Base-by-base conservation (phyloP, 78 protist species). In the Guillardia theta region DNA sequence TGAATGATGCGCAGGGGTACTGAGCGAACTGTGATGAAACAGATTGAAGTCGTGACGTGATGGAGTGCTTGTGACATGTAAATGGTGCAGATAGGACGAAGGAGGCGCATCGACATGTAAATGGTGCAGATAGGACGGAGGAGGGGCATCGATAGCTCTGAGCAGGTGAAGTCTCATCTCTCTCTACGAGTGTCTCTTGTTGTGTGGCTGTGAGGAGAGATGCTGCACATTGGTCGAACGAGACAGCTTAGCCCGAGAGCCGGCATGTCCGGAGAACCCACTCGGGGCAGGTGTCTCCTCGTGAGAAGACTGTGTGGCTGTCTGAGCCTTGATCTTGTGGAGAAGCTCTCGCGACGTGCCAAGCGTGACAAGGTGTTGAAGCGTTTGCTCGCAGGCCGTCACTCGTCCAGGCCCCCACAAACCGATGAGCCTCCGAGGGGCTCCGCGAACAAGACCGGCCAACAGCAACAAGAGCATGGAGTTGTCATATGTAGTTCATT, bases 1-100 rank as follows among this genome's bases (percentile, higher is more conserved):
- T 58, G 70, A 58, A 58, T 27, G 70, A 58, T 58, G 70, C 70
- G 70, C 70, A 58, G 70, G 70, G 70, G 70, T 58, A 58, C 70
- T 58, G 70, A 58, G 6, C 70, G 2, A 58, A 27, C 39, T 30
- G 21, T 58, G 39, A 27, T 30, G 39, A 27, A 27, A 30, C 39
- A 58, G 27, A 3, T 58, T 6, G 2, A 24, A 1, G 21, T 58
- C 27, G 6, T 27, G 70, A 8, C 3, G 70, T 58, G 27, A 58
- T 30, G 21, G 2, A 27, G 70, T 58, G 70, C 70, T 58, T 58
- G 27, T 58, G 39, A 58, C 27, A 30, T 27, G 27, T 1, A 27
- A 58, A 58, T 6, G 70, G 70, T 6, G 21, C 27, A 58, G 70
- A 6, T 30, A 58, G 3, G 4, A 30, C 39, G 4, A 58, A 3